Evolutionary conservation across 1,139 yeast species (phyloP).

Genomic region (Saccharomyces pastorianus): DNA sequence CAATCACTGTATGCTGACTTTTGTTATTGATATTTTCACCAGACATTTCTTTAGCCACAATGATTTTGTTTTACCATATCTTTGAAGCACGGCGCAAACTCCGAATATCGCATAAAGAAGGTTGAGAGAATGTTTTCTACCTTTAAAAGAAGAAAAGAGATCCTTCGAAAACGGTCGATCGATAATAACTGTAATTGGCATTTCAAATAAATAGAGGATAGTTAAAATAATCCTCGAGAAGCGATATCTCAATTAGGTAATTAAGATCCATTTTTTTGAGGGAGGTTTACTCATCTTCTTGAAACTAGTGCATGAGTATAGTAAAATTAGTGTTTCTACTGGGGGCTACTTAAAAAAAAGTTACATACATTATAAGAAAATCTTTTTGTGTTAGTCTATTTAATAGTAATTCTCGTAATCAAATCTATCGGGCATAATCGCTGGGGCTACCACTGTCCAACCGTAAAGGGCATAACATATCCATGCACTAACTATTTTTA

Average conservation of each 20-base stretch:
- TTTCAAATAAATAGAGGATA: not conserved
- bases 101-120: not conserved
- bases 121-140: not conserved
- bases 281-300: not conserved
- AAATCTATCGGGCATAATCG: constrained; percentile 82
- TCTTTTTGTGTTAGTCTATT: not conserved
- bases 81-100: not conserved
- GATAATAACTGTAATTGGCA: too few relatives aligned
- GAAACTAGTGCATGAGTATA: not conserved
- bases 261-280: not conserved
- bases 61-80: not conserved
- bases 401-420: constrained; percentile 28
- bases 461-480: constrained; percentile 76
- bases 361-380: not conserved
- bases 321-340: not conserved
- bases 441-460: constrained; percentile 91
- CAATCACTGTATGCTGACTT: not conserved
- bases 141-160: not conserved
- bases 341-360: not conserved
- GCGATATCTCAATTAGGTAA: not conserved
- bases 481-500: constrained; percentile 88
- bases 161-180: not conserved
- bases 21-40: not conserved
- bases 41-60: not conserved
- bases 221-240: not conserved